Percentiles rank a stretch among this genome's conserved stretches.
Evolutionary conservation across 768 basidiomycete genomes (phyloP).

Genomic region (Kwoniella dendrophila): DNA sequence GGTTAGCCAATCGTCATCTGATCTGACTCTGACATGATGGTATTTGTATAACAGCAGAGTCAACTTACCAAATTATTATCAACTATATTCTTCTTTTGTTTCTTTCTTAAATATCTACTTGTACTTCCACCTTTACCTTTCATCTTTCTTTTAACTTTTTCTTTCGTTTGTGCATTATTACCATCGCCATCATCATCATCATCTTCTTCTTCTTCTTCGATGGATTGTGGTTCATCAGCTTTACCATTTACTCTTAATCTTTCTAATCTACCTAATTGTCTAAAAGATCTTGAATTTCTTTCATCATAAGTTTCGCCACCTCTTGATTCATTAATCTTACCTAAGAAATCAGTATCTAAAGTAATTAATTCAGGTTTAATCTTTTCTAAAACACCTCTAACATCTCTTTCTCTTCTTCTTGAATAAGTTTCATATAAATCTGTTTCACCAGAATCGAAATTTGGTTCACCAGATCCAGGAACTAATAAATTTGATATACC

Average conservation of each 20-base stretch:
- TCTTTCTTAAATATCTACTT: conserved; percentile 81
- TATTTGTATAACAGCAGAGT: not conserved
- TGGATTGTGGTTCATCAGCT: conserved; percentile 62
- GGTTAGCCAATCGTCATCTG: conserved; percentile 1
- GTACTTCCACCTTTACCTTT: conserved; percentile 77
- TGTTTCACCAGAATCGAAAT: conserved; percentile 89
- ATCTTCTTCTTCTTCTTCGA: conserved; percentile 60
- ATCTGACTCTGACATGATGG: no score
- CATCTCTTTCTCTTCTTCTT: conserved; percentile 82
- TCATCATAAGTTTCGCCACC: conserved; percentile 54
- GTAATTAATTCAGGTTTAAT: conserved; percentile 91
- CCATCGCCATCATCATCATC: conserved; percentile 61
- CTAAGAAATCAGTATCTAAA: conserved; percentile 58
- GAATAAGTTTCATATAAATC: conserved; percentile 90
- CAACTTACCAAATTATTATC: conserved; percentile 66
- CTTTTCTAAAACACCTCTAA: conserved; percentile 88
- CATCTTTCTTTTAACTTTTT: conserved; percentile 72
- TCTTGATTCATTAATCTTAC: conserved; percentile 45
- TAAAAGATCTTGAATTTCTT: conserved; percentile 44
- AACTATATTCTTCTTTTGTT: conserved; percentile 84
- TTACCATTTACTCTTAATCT: conserved; percentile 73
- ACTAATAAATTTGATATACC: conserved; percentile 86
- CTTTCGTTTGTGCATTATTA: conserved; percentile 55
- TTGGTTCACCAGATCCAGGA: conserved; percentile 89
- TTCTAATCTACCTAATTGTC: conserved; percentile 63